Evolutionary conservation across 768 basidiomycete species (phyloP).

Genomic region (Lyophyllum semitale): DNA sequence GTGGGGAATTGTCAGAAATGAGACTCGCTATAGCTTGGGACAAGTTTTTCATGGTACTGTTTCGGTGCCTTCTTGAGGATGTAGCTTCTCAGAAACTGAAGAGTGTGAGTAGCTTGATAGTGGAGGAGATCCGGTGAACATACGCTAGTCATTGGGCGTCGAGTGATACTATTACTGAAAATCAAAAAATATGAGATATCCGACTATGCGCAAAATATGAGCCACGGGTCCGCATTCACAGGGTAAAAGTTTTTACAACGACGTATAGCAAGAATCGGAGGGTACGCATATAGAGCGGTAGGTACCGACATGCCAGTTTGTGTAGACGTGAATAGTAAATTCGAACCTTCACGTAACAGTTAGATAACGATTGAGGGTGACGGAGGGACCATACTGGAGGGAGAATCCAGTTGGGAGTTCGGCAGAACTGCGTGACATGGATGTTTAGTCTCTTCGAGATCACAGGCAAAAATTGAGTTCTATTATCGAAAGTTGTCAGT

Average conservation of each 20-base stretch:
- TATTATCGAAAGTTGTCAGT: conserved; percentile 17
- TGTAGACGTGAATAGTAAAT: conserved; percentile 26
- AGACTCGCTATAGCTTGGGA: conserved; percentile 49
- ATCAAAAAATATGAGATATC: conserved; percentile 10
- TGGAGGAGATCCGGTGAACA: conserved; percentile 1
- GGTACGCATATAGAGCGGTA: conserved; percentile 37
- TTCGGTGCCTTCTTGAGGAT: conserved; percentile 43
- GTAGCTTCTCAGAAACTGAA: conserved; percentile 28
- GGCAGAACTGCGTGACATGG: conserved; percentile 49
- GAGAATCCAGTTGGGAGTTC: conserved; percentile 50
- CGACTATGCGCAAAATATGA: background rate
- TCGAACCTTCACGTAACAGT: conserved; percentile 17
- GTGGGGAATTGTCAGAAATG: background rate
- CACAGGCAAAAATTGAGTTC: conserved; percentile 51
- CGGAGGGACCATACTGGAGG: conserved; percentile 37
- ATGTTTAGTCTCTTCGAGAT: conserved; percentile 42
- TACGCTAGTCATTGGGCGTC: conserved; percentile 2
- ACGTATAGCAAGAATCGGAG: conserved; percentile 25
- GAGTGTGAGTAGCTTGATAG: background rate
- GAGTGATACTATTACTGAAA: conserved; percentile 11
- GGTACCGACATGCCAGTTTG: conserved; percentile 43
- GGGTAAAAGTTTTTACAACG: conserved; percentile 5
- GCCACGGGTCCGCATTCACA: background rate
- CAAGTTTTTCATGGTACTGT: conserved; percentile 43
- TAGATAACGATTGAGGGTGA: background rate